A percentile compares a stretch with the other conserved stretches of the same genome.
Conservation (phyloP, 805 yeast species). For the Zygosaccharomyces rouxii region DNA sequence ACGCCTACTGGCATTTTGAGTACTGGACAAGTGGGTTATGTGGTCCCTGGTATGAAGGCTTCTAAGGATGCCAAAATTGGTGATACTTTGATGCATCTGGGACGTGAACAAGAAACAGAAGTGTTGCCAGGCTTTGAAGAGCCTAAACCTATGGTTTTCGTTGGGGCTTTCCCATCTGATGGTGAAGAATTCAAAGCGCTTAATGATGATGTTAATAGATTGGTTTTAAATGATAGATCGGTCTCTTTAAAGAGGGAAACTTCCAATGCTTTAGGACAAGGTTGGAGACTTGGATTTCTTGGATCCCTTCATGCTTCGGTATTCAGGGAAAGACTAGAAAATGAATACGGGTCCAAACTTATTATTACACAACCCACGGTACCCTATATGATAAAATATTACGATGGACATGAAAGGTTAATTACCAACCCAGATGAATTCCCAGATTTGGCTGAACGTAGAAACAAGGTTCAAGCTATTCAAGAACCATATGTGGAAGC, state of each 20-base stretch:
- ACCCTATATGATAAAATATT: slow-evolving; percentile 74
- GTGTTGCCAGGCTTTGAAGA: slow-evolving; percentile 94
- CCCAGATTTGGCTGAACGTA: slow-evolving; percentile 51
- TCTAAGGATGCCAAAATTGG: slow-evolving; percentile 86
- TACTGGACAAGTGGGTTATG: slow-evolving; percentile 94
- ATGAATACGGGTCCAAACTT: slow-evolving; percentile 89
- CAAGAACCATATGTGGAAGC: slow-evolving; percentile 91
- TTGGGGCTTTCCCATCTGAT: slow-evolving; percentile 96
- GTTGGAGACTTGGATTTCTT: slow-evolving; percentile 94
- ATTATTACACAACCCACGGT: slow-evolving; percentile 95
- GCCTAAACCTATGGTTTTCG: slow-evolving; percentile 97
- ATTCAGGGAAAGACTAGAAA: slow-evolving; percentile 84
- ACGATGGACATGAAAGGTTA: slow-evolving; percentile 57
- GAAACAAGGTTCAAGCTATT: slow-evolving; percentile 40
- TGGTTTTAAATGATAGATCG: slow-evolving; percentile 87
- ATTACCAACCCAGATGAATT: slow-evolving; percentile 91
- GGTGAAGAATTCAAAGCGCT: slow-evolving; percentile 83
- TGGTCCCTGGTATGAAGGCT: slow-evolving; percentile 91
- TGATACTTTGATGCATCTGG: slow-evolving; percentile 72
- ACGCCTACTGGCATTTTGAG: slow-evolving; percentile 55
- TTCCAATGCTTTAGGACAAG: slow-evolving; percentile 91
- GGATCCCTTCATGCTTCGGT: slow-evolving; percentile 96
- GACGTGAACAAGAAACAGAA: slow-evolving; percentile 50
- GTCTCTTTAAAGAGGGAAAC: slow-evolving; percentile 87
- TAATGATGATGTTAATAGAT: slow-evolving; percentile 84